Evolutionary conservation across 805 yeast genomes (phyloP), one percentile per base, ranked within the genome.

Genomic region (Candida jianshihensis): DNA sequence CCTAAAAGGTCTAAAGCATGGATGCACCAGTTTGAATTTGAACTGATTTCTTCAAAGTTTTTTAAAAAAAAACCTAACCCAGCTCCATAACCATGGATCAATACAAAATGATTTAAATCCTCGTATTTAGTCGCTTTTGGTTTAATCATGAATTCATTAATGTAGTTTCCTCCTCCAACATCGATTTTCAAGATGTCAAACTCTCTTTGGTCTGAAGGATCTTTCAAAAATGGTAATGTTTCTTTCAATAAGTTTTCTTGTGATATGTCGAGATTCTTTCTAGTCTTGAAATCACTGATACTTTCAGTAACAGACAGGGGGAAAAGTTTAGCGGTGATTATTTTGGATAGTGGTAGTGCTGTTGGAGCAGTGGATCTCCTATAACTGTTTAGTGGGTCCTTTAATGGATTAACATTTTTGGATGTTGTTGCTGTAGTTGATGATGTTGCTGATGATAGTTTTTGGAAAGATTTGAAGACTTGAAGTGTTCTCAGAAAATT

Each of bases 51-150:
- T 41, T 81, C 82, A 40, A 84, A 71, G 57, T 88, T 90, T 48
- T 79, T 80, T 36, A 81, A 62, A 49, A 81, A 92, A 46, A 88
- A 79, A 0, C 96, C 97, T 19, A 88, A 61, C 1, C 95, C 92
- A 0, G 97, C 97, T 4, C 96, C 97, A 53, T 90, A 90, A 0
- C 98, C 98, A 59, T 90, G 98, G 11, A 90, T 66, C 35, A 90
- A 63, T 0, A 92, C 86, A 18, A 88, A 57, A 57, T 82, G 73
- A 46, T 61, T 62, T 34, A 57, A 36, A 9, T 29, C 24, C 27
- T 37, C 42, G 27, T 25, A 39, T 34, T 55, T 56, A 24, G 64
- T 63, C 32, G 62, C 61, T 39, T 68, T 67, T 43, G 79, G 75
- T 30, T 63, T 63, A 22, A 89, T 71, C 42, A 64, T 70, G 40